These are phyloP conservation scores for Anacardium occidentale DNA, from an alignment of 345 rosid species.

Conservation along the genomic window DNA sequence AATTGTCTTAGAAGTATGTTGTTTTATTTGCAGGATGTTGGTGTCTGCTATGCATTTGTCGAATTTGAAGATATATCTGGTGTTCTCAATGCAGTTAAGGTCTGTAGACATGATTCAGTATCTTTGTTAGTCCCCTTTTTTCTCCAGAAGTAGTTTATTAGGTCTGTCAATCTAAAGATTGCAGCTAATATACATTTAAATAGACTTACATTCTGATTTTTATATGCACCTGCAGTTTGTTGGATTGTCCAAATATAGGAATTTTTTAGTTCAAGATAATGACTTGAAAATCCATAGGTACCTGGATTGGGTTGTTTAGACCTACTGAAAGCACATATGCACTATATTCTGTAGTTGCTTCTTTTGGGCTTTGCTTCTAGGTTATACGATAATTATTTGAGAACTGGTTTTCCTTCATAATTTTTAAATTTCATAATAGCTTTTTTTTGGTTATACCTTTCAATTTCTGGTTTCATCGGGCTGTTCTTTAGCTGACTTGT, in stretches of 20 bases:
- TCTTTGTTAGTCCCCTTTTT: neutral
- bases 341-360: neutral
- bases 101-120: conserved; percentile 18
- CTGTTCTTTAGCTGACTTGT: neutral
- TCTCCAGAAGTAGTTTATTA: neutral
- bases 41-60: conserved; percentile 73
- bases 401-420: neutral
- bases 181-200: neutral
- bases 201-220: neutral
- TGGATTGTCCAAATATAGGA: neutral
- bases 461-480: neutral
- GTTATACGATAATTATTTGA: neutral
- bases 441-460: neutral
- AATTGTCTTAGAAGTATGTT: conserved; percentile 13
- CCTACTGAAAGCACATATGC: neutral
- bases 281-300: conserved; percentile 5
- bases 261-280: neutral
- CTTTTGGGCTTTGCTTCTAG: neutral
- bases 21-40: conserved; percentile 52
- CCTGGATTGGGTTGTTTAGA: neutral
- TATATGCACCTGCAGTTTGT: neutral
- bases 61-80: conserved; percentile 66
- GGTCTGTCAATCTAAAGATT: neutral
- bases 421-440: too few relatives aligned
- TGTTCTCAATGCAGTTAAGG: conserved; percentile 59